Evolutionary conservation across 208 protist genomes (phyloP).

Genomic region (Herpetomonas muscarum): DNA sequence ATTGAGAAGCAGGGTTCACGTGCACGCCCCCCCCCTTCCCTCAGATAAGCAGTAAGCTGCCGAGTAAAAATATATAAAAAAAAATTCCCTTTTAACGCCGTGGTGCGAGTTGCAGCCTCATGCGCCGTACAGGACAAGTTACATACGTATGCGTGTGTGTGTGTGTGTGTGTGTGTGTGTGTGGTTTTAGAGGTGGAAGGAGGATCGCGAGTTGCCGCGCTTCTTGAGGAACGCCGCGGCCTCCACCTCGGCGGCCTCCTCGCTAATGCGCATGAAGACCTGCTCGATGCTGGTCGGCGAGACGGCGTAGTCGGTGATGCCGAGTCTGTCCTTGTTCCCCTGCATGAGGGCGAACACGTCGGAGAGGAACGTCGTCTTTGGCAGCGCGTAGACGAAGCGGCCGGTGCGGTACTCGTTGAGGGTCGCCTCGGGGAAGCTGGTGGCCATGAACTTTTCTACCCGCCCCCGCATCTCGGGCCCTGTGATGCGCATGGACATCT

Average conservation of each 20-base stretch:
- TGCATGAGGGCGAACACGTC: constrained; percentile 22
- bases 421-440: constrained; percentile 10
- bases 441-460: constrained; percentile 18
- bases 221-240: background rate
- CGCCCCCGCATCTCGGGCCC: constrained; percentile 26
- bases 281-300: constrained; percentile 37
- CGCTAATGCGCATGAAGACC: constrained; percentile 61
- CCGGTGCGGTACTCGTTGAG: constrained; percentile 18
- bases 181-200: background rate
- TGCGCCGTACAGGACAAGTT: too few species aligned
- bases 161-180: too few species aligned
- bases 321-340: constrained; percentile 9
- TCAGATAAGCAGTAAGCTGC: too few species aligned
- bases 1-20: too few species aligned
- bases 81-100: too few species aligned
- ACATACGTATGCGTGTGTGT: too few species aligned
- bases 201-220: background rate
- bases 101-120: too few species aligned
- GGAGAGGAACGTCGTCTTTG: constrained; percentile 10
- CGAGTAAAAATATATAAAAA: too few species aligned
- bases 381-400: constrained; percentile 24
- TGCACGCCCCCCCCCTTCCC: too few species aligned
- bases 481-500: constrained; percentile 4
- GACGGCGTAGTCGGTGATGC: constrained; percentile 36
- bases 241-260: constrained; percentile 8